Evolutionary conservation across 2,329 filamentous ascomycete species (phyloP), one percentile per base, ranked within the genome.

Genomic region (Harringtonia lauricola): DNA sequence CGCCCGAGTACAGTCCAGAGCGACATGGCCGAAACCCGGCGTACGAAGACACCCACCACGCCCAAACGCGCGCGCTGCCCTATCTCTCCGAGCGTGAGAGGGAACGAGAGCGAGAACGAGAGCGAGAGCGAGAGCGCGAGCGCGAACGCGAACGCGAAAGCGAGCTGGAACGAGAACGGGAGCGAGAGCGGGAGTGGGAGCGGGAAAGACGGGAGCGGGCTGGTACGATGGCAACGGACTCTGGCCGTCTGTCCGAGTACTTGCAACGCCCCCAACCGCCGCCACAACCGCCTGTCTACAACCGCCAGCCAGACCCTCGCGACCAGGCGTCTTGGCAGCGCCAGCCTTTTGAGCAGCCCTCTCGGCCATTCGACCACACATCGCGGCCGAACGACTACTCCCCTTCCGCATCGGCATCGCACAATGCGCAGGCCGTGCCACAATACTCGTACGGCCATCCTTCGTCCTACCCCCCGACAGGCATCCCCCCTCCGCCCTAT

Each of bases 1-100:
- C 50, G 41, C 62, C 55, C 51, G 74, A 77, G 42, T 77, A 76
- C 53, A 72, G 73, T 47, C 65, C 66, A 0, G 74, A 79, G 37
- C 65, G 70, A 42, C 61, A 64, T 2, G 58, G 60, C 19, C 56
- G 60, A 13, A 60, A 64, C 3, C 52, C 67, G 14, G 67, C 72
- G 39, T 76, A 71, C 50, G 74, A 80, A 45, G 73, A 77, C 68
- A 36, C 13, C 39, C 24, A 22, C 41, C 39, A 17, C n/a, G 26
- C 28, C 35, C 44, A 43, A 14, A 45, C 46, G 10, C 41, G 36
- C 8, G 41, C 37, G 10, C 42, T 65, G 39, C 62, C 72, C 36
- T 76, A 67, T 44, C 63, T 70, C 44, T 58, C 63, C 14, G 71
- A 72, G 43, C 63, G 65, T 36, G 71, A 74, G 14, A 17, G 34